Evolutionary conservation across 2,329 filamentous ascomycete species (phyloP), one percentile per base, ranked within the genome.

Genomic region (Trichoderma citrinoviride): DNA sequence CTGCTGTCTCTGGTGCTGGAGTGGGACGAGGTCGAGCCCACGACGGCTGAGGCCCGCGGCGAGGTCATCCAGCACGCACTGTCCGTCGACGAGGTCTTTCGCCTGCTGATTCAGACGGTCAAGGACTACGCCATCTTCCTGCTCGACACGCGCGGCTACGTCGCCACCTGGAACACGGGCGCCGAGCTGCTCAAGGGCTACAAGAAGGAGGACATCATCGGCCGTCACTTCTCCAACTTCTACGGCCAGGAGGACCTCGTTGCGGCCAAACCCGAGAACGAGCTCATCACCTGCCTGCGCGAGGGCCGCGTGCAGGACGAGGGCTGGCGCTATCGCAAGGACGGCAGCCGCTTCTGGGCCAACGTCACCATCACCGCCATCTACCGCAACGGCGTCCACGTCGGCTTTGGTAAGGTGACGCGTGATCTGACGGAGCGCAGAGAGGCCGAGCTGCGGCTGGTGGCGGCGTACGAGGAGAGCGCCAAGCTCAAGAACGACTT

Each of bases 111-210:
- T 41, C 82, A 88, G 67, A 84, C 82, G 0, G 83, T 87, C 69
- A 85, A 83, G 73, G 84, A 87, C 67, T 87, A 87, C 69, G 85
- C 85, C 65, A 88, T 88, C 66, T 89, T 87, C 70, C 83, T 87
- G 76, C 78, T 87, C 29, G 84, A 87, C 60, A 79, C 82, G 0
- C 73, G 77, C 3, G 85, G 85, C n/a, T 76, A 81, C 68, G 80
- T 87, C 17, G 79, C 79, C 1, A 86, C 84, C 0, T 87, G 85
- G 85, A 87, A 87, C 67, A 76, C 78, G 0, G 85, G 84, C 2
- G 85, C 85, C 0, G 76, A 82, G 57, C 73, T 83, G 14, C 78
- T 85, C 68, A 87, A 87, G 70, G 84, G 84, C 3, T 87, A 85
- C 70, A 79, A 70, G 1, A 73, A 77, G 19, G 76, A 81, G 2